These are phyloP conservation scores for Cryphonectria carpinicola DNA, from an alignment of 2,329 filamentous ascomycete genomes.

Conservation along the genomic window DNA sequence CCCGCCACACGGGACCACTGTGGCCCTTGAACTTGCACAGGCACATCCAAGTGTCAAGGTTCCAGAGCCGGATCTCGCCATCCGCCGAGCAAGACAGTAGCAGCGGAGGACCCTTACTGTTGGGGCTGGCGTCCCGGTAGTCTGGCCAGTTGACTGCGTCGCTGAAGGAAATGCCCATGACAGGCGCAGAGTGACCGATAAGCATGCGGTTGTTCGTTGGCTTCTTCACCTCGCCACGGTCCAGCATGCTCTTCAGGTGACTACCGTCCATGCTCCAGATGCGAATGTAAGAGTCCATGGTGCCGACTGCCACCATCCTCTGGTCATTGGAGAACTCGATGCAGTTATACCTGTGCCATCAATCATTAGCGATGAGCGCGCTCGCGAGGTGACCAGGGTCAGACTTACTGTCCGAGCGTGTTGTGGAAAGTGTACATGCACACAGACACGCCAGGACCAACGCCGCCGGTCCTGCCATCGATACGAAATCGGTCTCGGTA, in stretches of 20 bases:
- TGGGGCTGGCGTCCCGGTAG: conserved; percentile 41
- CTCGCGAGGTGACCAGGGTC: not conserved
- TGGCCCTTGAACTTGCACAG: conserved; percentile 94
- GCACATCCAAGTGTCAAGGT: conserved; percentile 87
- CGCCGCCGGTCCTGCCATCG: conserved; percentile 79
- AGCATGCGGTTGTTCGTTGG: conserved; percentile 67
- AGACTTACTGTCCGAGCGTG: conserved; percentile 78
- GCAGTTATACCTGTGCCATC: conserved; percentile 47
- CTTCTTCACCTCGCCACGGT: conserved; percentile 61
- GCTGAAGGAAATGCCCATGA: conserved; percentile 90
- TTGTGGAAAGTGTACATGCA: conserved; percentile 99
- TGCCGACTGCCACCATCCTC: conserved; percentile 83
- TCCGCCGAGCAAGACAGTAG: conserved; percentile 88
- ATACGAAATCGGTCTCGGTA: conserved; percentile 91
- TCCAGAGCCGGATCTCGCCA: conserved; percentile 89
- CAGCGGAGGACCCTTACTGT: conserved; percentile 68
- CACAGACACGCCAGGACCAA: conserved; percentile 81
- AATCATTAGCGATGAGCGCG: not conserved
- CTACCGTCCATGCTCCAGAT: conserved; percentile 91
- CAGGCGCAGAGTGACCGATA: conserved; percentile 86
- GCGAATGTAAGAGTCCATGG: conserved; percentile 92
- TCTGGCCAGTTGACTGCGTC: conserved; percentile 63
- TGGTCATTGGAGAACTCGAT: conserved; percentile 95
- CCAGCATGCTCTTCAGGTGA: conserved; percentile 70
- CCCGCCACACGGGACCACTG: conserved; percentile 84